Conservation (phyloP, 2,329 filamentous ascomycete genomes). For the Trichoderma sp. region DNA sequence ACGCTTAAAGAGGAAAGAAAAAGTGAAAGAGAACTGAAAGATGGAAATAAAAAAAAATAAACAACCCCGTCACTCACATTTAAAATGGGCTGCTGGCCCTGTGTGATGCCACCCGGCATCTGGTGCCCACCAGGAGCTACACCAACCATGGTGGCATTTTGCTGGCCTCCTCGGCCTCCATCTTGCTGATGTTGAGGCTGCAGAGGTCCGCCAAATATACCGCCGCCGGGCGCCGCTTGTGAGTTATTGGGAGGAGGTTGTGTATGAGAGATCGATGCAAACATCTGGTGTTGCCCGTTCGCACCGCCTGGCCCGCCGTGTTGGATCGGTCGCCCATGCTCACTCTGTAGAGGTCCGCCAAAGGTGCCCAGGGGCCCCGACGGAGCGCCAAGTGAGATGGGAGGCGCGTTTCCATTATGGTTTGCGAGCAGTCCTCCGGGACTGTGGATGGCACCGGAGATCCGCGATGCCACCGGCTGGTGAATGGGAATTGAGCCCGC, state of each 20-base stretch:
- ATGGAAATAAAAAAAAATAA: neutral
- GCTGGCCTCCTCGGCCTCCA: constrained; percentile 58
- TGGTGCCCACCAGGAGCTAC: constrained; percentile 40
- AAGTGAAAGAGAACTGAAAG: neutral
- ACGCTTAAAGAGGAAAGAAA: neutral
- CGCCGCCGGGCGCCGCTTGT: constrained; percentile 58
- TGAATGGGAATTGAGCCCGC: constrained; percentile 87
- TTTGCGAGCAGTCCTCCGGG: constrained; percentile 83
- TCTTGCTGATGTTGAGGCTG: constrained; percentile 54
- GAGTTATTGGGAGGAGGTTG: constrained; percentile 51
- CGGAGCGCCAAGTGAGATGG: constrained; percentile 53
- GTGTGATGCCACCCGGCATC: constrained; percentile 40
- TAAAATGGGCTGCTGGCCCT: constrained; percentile 45
- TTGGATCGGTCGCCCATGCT: constrained; percentile 51
- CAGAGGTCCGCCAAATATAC: constrained; percentile 68
- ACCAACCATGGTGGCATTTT: constrained; percentile 52
- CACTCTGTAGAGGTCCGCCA: constrained; percentile 54
- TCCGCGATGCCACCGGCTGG: constrained; percentile 84
- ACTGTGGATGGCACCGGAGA: constrained; percentile 81
- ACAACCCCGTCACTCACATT: constrained; percentile 46
- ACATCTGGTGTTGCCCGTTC: constrained; percentile 54
- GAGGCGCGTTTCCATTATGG: constrained; percentile 59
- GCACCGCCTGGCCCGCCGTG: constrained; percentile 50
- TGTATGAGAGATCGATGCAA: constrained; percentile 52
- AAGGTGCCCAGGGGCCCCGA: constrained; percentile 51